Evolutionary conservation across 2,329 filamentous ascomycete genomes (phyloP).

Genomic region (Neonectria coccinea): DNA sequence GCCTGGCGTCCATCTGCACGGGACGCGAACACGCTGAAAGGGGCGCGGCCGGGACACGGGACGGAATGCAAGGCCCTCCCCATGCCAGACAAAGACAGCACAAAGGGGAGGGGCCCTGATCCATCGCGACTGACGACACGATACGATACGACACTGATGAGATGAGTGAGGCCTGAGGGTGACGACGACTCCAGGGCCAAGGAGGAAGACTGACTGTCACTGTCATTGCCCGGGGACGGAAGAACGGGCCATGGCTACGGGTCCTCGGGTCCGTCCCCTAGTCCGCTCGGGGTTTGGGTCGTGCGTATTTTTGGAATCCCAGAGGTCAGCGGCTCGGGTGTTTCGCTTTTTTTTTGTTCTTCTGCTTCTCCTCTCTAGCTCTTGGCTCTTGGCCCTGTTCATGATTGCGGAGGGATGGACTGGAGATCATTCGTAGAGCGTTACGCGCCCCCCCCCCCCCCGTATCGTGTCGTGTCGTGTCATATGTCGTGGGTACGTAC

Average conservation of each 20-base stretch:
- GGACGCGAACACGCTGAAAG: constrained; percentile 9
- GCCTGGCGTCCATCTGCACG: constrained; percentile 20
- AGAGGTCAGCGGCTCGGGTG: constrained; percentile 9
- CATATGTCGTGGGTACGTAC: not conserved
- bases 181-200: constrained; percentile 16
- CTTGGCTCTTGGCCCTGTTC: not conserved
- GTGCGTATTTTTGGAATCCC: constrained; percentile 27
- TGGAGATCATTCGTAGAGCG: not conserved
- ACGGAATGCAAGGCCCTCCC: constrained; percentile 11
- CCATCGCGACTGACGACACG: constrained; percentile 5
- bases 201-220: not conserved
- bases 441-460: not conserved
- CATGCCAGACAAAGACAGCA: constrained; percentile 9
- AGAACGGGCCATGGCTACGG: not conserved
- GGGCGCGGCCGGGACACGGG: not conserved
- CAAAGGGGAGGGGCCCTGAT: not conserved
- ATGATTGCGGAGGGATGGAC: no score
- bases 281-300: not conserved
- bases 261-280: constrained; percentile 1
- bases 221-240: not conserved
- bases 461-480: not conserved
- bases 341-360: constrained; percentile 20
- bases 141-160: not conserved
- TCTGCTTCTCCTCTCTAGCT: not conserved
- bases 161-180: constrained; percentile 3